Evolutionary conservation across 2,329 filamentous ascomycete genomes (phyloP), one percentile per base, ranked within the genome.

Genomic region (Bipolaris cookei): DNA sequence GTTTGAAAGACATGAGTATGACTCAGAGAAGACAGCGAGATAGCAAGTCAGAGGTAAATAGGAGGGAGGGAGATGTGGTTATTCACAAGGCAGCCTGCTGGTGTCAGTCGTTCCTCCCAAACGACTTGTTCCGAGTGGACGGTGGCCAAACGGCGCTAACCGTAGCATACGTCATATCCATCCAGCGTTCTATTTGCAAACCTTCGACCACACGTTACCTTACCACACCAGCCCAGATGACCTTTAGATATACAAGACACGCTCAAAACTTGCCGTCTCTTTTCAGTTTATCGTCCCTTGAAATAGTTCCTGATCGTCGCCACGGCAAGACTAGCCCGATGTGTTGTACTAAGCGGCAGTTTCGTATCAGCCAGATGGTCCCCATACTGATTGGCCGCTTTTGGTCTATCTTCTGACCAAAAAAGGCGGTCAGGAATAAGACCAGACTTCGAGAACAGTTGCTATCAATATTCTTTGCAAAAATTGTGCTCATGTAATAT

Each of bases 1-100:
- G 64, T 69, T 63, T 66, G 61, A 69, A 61, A 69, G 71, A 76
- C 73, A 76, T 76, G 72, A 54, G 55, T 58, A 46, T 54, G 55
- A 72, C 67, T 74, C 67, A 69, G 58, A 69, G 65, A 52, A 54
- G 56, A 51, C 53, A 56, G 56, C 53, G 41, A 61, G 25, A 32
- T 59, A 20, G 41, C 21, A 30, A 37, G 30, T 38, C 20, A n/a
- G 16, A 45, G 42, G 43, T 38, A 56, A 50, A 48, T 58, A 45
- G 41, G 42, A 51, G 57, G 43, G 43, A 57, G 42, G 25, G n/a
- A 42, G 44, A 42, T 41, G 42, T 41, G 28, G 51, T 54, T 35
- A 53, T 53, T 50, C 54, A 48, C 50, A 37, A 58, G 54, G 52
- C 51, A 52, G 28, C 43, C 46, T 56, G 28, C 46, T 18, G 45